A percentile compares a stretch with the other conserved stretches of the same genome.
Conservation (phyloP, 2,329 filamentous ascomycete species). For the Nemania sp. region DNA sequence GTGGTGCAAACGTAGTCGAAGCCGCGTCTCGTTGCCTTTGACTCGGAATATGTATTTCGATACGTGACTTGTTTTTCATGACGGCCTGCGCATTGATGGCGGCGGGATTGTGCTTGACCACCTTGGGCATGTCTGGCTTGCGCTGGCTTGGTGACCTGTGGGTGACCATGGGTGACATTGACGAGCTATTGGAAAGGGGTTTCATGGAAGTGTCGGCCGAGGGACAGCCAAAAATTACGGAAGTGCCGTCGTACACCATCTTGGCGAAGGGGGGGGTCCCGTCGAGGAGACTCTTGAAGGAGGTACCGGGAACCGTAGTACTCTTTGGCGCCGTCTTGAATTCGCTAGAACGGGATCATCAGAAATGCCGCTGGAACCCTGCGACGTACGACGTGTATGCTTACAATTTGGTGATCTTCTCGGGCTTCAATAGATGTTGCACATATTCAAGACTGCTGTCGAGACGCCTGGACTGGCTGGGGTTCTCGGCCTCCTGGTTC, state of each 20-base stretch:
- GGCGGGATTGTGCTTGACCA: slow-evolving; percentile 49
- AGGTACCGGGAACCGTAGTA: slow-evolving; percentile 36
- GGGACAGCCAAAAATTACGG: slow-evolving; percentile 47
- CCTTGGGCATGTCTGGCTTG: slow-evolving; percentile 37
- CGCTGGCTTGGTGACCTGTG: slow-evolving; percentile 42
- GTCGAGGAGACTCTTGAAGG: slow-evolving; percentile 43
- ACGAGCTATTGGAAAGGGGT: slow-evolving; percentile 38
- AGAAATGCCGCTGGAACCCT: not conserved
- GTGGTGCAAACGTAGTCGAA: slow-evolving; percentile 28
- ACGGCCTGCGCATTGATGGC: slow-evolving; percentile 41
- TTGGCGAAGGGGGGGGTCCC: slow-evolving; percentile 56
- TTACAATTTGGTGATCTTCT: slow-evolving; percentile 73
- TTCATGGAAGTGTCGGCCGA: slow-evolving; percentile 43
- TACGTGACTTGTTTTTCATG: slow-evolving; percentile 36
- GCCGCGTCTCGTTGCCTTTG: slow-evolving; percentile 35
- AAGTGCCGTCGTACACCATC: slow-evolving; percentile 52
- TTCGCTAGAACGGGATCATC: slow-evolving; percentile 49
- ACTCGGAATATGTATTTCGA: slow-evolving; percentile 39
- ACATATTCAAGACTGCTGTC: slow-evolving; percentile 76
- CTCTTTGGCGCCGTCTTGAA: slow-evolving; percentile 57
- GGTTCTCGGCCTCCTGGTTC: slow-evolving; percentile 68
- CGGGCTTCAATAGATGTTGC: slow-evolving; percentile 71
- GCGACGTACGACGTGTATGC: slow-evolving; percentile 30
- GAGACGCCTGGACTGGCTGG: slow-evolving; percentile 65
- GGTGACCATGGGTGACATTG: slow-evolving; percentile 33